phyloP scores from a whole-genome alignment of 352 stramenopile species.

The Globisporangium recalcitrans region DNA sequence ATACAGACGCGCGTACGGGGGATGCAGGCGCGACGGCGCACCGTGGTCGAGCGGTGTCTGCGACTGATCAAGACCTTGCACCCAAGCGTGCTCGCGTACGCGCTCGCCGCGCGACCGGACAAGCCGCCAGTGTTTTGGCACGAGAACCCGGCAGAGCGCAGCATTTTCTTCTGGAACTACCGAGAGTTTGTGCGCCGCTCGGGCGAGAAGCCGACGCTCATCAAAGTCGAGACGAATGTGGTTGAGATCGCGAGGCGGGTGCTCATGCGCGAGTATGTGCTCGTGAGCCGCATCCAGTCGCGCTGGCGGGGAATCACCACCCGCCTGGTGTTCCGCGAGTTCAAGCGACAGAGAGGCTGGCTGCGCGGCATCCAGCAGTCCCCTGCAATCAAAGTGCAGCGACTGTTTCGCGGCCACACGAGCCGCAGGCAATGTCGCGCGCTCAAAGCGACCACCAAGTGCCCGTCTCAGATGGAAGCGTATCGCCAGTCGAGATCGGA shows the following conservation, averaged over 20 bases:
- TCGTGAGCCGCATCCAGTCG: conserved; percentile 72
- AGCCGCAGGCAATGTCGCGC: conserved; percentile 29
- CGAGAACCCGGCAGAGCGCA: conserved; percentile 48
- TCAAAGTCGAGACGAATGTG: conserved; percentile 73
- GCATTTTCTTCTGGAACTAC: conserved; percentile 72
- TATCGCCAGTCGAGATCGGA: conserved; percentile 33
- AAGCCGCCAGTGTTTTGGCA: conserved; percentile 75
- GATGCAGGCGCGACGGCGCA: conserved; percentile 48
- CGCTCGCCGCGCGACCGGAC: conserved; percentile 28
- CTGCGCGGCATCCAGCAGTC: conserved; percentile 53
- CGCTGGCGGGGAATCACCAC: conserved; percentile 57
- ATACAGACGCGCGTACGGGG: conserved; percentile 61
- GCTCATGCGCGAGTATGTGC: conserved; percentile 46
- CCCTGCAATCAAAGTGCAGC: conserved; percentile 67
- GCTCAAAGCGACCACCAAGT: conserved; percentile 37
- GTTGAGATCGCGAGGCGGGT: conserved; percentile 65
- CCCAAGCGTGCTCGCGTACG: conserved; percentile 38
- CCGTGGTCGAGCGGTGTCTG: conserved; percentile 65
- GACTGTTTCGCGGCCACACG: conserved; percentile 42
- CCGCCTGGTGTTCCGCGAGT: conserved; percentile 54
- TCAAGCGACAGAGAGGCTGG: conserved; percentile 63
- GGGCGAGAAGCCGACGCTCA: conserved; percentile 46
- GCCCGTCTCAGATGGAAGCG: conserved; percentile 32
- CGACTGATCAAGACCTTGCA: conserved; percentile 52
- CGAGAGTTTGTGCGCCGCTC: conserved; percentile 67